phyloP scores from a whole-genome alignment of 177 flowering plant species.

The Vitis hybrid region DNA sequence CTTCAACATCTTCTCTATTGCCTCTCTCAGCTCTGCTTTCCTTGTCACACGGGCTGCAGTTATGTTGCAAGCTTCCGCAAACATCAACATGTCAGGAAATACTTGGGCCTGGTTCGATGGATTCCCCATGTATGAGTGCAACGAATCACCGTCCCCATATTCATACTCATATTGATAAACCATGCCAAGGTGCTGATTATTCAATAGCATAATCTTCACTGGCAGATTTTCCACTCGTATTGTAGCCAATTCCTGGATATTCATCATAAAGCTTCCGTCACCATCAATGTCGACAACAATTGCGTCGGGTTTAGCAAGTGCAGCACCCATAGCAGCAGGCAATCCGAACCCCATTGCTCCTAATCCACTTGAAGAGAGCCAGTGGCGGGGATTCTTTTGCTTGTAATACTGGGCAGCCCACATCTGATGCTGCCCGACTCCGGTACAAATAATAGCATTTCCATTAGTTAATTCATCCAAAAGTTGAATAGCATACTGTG shows the following conservation, averaged over 20 bases:
- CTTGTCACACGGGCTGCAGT: conserved; percentile 75
- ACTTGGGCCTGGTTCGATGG: conserved; percentile 69
- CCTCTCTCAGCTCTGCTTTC: conserved; percentile 58
- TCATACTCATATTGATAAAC: conserved; percentile 88
- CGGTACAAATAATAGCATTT: conserved; percentile 72
- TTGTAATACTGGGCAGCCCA: conserved; percentile 90
- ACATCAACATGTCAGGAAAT: conserved; percentile 70
- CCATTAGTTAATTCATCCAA: conserved; percentile 76
- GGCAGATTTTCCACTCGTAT: conserved; percentile 74
- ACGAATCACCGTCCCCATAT: conserved; percentile 78
- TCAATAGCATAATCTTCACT: conserved; percentile 64
- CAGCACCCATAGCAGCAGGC: conserved; percentile 95
- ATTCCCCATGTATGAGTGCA: conserved; percentile 73
- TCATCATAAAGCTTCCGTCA: conserved; percentile 93
- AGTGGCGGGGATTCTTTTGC: conserved; percentile 67
- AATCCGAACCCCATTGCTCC: conserved; percentile 97
- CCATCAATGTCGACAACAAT: conserved; percentile 73
- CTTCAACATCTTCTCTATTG: conserved; percentile 78
- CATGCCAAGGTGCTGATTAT: conserved; percentile 91
- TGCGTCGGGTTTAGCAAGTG: conserved; percentile 66
- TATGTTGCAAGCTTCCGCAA: conserved; percentile 77
- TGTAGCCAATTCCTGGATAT: conserved; percentile 82
- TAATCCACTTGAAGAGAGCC: conserved; percentile 81
- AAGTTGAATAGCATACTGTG: conserved; percentile 77
- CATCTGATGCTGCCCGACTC: conserved; percentile 96